Evolutionary conservation across 495 filamentous ascomycete species (phyloP).

Genomic region (Pseudomonodictys pantanalensis): DNA sequence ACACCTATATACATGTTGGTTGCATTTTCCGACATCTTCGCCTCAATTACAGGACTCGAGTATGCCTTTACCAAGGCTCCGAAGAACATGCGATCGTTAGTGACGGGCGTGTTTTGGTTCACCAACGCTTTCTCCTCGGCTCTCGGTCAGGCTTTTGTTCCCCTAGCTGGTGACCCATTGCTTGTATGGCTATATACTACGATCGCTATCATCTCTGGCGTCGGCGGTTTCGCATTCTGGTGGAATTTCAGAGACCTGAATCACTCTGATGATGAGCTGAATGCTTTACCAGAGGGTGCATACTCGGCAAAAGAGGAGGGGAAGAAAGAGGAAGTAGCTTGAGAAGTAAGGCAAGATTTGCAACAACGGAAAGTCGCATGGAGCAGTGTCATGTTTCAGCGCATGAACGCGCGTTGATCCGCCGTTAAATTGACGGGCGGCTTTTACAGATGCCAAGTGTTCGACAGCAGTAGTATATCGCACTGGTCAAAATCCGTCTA

Average conservation of each 20-base stretch:
- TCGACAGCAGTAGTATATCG: too few relatives aligned
- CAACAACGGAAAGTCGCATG: too few relatives aligned
- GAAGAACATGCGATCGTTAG: conserved; percentile 27
- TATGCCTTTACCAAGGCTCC: conserved; percentile 34
- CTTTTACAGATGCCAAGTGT: too few relatives aligned
- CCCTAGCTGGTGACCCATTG: conserved; percentile 17
- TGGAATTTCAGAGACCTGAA: conserved; percentile 58
- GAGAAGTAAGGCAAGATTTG: too few relatives aligned
- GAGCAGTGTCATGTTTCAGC: too few relatives aligned
- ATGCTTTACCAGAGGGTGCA: conserved; percentile 50
- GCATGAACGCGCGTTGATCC: too few relatives aligned
- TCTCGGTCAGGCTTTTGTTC: conserved; percentile 14
- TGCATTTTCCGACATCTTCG: conserved; percentile 27
- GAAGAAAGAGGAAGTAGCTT: too few relatives aligned
- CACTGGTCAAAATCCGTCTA: too few relatives aligned
- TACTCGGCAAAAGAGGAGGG: too few relatives aligned
- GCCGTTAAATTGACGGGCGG: too few relatives aligned
- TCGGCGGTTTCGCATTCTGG: conserved; percentile 63
- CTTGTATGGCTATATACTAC: conserved; percentile 58
- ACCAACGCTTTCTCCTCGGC: conserved; percentile 15
- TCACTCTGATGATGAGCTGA: conserved; percentile 62
- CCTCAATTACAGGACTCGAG: conserved; percentile 26
- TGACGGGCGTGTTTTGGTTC: conserved; percentile 16
- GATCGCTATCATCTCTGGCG: conserved; percentile 59
- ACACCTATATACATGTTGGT: conserved; percentile 19